phyloP scores from a whole-genome alignment of 2,329 filamentous ascomycete species.

The Pyrenochaeta sp. region DNA sequence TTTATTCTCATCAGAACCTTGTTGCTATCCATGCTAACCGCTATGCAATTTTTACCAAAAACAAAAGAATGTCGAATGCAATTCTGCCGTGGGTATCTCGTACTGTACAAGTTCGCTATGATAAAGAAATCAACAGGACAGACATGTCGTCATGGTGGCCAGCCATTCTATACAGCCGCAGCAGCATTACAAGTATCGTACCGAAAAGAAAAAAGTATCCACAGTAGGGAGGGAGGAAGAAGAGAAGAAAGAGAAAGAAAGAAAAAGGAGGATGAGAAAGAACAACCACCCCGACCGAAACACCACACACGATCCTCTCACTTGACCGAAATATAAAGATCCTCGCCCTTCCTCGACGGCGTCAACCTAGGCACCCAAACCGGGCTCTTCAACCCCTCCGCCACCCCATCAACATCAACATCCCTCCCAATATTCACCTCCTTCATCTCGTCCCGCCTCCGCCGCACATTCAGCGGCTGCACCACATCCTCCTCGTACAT shows the following conservation, averaged over 20 bases:
- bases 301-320: conserved; percentile 9
- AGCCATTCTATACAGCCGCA: not conserved
- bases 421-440: conserved; percentile 26
- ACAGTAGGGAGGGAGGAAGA: no score
- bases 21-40: conserved; percentile 1
- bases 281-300: no score
- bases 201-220: not conserved
- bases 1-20: no score
- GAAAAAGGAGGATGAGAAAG: not conserved
- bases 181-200: not conserved
- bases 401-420: conserved; percentile 22
- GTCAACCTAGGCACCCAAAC: conserved; percentile 71
- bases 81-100: conserved; percentile 16
- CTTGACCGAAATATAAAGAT: conserved; percentile 61
- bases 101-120: conserved; percentile 10
- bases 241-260: not conserved
- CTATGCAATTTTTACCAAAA: not conserved
- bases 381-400: conserved; percentile 50
- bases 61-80: no score
- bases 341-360: conserved; percentile 70
- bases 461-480: conserved; percentile 35
- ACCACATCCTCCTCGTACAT: conserved; percentile 35
- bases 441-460: conserved; percentile 21
- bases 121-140: conserved; percentile 1
- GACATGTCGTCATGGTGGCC: no score